Base-by-base conservation (phyloP, 768 basidiomycete species). In the Phanerochaete carnosa region DNA sequence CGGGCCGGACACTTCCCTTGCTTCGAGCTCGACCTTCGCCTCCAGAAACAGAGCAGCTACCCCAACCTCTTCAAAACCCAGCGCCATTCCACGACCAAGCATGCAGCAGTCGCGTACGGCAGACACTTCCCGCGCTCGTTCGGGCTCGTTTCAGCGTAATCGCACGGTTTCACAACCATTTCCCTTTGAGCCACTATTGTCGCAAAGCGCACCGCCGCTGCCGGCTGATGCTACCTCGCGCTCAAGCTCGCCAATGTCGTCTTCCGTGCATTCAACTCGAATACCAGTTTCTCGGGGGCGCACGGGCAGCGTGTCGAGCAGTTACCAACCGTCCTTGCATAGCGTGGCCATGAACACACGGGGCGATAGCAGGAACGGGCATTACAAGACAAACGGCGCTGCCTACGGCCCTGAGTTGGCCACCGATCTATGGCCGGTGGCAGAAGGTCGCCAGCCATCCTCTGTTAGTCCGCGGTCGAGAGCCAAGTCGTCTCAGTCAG, bases 121-220 rank as follows among this genome's bases (percentile, higher is more conserved):
- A 30, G 72, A 63, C 57, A 56, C 56, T 23, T 33, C 64, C 39
- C 64, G 60, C 37, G 60, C 57, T 60, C 54, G 63, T 43, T 65
- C 70, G 13, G 57, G 46, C 55, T 61, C 65, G 45, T 64, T 66
- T 59, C 81, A 77, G 64, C 87, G 88, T 57, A 67, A 82, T 16
- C 81, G 90, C 57, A 90, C 89, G 8, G 79, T 84, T 59, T 90
- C 89, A 25, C 83, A 84, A 66, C 88, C 87, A 5, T 81, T 80
- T 62, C 62, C 75, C 16, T 75, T 80, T 43, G 80, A 83, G 15
- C n/a, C 62, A 23, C 28, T 45, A 19, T 66, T 70, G 43, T 70
- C 72, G n/a, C 51, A 49, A 15, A 50, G 57, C 45, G 35, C 58
- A 22, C 33, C 70, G 74, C 54, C 76, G 75, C 32, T 64, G 60